Evolutionary conservation across 495 filamentous ascomycete species (phyloP).

Genomic region (Chaetomidium leptoderma): DNA sequence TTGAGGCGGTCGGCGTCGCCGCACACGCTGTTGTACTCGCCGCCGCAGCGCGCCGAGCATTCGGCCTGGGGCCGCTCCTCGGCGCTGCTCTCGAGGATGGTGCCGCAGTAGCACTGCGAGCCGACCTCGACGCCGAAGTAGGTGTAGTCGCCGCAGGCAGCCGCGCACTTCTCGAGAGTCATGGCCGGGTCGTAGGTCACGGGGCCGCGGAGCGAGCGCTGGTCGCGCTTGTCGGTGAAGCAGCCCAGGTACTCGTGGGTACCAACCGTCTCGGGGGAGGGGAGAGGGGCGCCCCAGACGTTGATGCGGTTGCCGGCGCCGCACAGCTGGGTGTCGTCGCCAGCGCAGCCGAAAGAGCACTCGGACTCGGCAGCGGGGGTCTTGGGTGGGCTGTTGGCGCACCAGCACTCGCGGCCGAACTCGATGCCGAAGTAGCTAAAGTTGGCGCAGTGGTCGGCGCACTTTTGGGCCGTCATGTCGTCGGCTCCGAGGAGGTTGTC

Average conservation of each 20-base stretch:
- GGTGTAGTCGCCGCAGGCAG: conserved; percentile 15
- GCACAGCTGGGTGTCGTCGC: conserved; percentile 31
- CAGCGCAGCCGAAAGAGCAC: conserved; percentile 31
- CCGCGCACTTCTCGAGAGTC: conserved; percentile 36
- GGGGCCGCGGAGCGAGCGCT: conserved; percentile 7
- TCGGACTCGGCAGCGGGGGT: conserved; percentile 4
- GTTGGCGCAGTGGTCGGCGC: conserved; percentile 16
- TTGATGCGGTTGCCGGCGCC: conserved; percentile 36
- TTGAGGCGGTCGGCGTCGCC: conserved; percentile 24
- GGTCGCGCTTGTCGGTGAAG: conserved; percentile 16
- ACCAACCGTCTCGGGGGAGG: conserved; percentile 7
- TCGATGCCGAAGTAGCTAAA: conserved; percentile 19
- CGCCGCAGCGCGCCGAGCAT: conserved; percentile 20
- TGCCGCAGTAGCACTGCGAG: conserved; percentile 25
- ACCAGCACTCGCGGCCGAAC: conserved; percentile 22
- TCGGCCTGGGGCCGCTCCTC: conserved; percentile 9
- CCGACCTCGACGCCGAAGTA: conserved; percentile 23
- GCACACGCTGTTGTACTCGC: conserved; percentile 18
- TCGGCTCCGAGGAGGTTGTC: conserved; percentile 17
- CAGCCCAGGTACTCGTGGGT: conserved; percentile 16
- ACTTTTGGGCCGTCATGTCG: conserved; percentile 18
- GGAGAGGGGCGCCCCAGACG: conserved; percentile 24
- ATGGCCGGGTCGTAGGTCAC: conserved; percentile 17
- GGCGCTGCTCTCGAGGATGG: not conserved
- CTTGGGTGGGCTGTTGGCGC: conserved; percentile 14